These are phyloP conservation scores for Fraxinus excelsior DNA, from an alignment of 257 asterid genomes.

Conservation along the genomic window DNA sequence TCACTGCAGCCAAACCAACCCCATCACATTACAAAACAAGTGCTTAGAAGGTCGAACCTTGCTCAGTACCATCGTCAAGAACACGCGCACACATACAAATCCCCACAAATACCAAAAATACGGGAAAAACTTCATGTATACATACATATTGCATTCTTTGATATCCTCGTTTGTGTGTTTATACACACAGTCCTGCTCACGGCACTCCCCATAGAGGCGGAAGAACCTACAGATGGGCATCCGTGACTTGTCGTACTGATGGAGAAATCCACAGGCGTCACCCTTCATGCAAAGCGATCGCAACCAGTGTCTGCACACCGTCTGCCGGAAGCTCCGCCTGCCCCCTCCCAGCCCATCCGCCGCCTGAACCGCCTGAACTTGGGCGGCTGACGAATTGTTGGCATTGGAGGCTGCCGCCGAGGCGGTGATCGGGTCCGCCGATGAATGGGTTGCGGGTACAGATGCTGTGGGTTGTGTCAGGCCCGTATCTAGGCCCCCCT, in stretches of 20 bases:
- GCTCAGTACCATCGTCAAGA: not conserved
- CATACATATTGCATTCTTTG: constrained; percentile 93
- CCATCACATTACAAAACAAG: not conserved
- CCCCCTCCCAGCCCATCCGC: constrained; percentile 43
- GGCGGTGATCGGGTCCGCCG: constrained; percentile 38
- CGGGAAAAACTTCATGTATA: not conserved
- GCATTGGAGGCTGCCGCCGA: constrained; percentile 31
- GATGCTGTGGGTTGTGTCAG: constrained; percentile 85
- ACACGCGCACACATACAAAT: not conserved
- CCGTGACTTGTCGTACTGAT: constrained; percentile 85
- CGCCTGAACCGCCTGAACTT: constrained; percentile 26
- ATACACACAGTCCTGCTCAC: constrained; percentile 95
- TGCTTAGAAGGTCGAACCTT: not conserved
- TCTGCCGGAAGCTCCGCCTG: constrained; percentile 83
- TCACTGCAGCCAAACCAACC: not conserved
- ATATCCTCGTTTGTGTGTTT: constrained; percentile 94
- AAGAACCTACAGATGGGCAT: constrained; percentile 92
- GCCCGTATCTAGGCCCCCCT: constrained; percentile 77
- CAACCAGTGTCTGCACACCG: constrained; percentile 92
- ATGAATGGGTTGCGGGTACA: constrained; percentile 59
- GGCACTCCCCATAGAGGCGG: constrained; percentile 80
- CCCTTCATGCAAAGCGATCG: constrained; percentile 90
- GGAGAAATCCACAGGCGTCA: constrained; percentile 88
- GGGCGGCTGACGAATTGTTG: constrained; percentile 29
- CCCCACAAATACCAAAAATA: not conserved